phyloP scores from a whole-genome alignment of 208 protist species.

The Crithidia brevicula region DNA sequence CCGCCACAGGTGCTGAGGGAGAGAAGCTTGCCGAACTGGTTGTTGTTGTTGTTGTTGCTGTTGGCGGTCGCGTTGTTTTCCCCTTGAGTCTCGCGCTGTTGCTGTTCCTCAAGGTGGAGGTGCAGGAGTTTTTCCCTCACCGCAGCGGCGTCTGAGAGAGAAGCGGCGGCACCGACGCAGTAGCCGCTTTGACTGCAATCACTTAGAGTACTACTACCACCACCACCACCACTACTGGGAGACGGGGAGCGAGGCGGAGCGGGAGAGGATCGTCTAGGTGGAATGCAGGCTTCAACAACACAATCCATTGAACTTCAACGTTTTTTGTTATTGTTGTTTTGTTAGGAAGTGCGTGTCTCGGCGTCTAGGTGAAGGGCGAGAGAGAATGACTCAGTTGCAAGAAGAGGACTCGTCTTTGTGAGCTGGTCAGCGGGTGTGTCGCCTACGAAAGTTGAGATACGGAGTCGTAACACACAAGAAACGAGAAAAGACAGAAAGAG shows the following conservation, averaged over 20 bases:
- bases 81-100: neutral
- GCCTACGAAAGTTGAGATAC: too few relatives aligned
- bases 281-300: conserved; percentile 11
- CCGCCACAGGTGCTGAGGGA: conserved; percentile 19
- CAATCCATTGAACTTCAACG: conserved; percentile 8
- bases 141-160: neutral
- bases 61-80: too few relatives aligned
- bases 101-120: too few relatives aligned
- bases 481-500: conserved; percentile 7
- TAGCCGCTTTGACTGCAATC: neutral
- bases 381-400: too few relatives aligned
- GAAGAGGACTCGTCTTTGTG: too few relatives aligned
- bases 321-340: conserved; percentile 21
- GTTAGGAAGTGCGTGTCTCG: too few relatives aligned
- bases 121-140: neutral
- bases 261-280: neutral
- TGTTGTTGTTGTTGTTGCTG: neutral
- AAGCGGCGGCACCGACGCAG: conserved; percentile 7
- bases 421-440: too few relatives aligned
- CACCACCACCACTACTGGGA: conserved; percentile 7
- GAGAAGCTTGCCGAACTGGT: conserved; percentile 1
- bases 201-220: neutral
- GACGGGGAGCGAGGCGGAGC: conserved; percentile 1
- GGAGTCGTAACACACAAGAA: too few relatives aligned
- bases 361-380: too few relatives aligned